A percentile compares a stretch with the other conserved stretches of the same genome.
phyloP scores from a whole-genome alignment of 768 basidiomycete species.

The Suillus subaureus region DNA sequence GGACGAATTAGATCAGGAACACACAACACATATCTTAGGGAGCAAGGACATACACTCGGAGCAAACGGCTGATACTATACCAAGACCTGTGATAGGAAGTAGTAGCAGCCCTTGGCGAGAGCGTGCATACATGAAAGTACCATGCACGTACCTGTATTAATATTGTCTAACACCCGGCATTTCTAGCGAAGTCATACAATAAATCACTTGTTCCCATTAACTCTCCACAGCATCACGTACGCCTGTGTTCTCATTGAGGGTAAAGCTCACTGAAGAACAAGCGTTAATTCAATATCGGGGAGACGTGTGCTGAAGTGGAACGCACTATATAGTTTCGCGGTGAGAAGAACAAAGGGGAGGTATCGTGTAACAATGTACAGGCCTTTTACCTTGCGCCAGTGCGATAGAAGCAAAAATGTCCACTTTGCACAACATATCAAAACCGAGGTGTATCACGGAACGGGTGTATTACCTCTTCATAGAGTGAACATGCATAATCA shows the following conservation, averaged over 20 bases:
- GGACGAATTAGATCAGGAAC: not conserved
- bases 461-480: not conserved
- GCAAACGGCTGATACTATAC: not conserved
- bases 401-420: not conserved
- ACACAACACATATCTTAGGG: not conserved
- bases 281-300: not conserved
- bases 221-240: not conserved
- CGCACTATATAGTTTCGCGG: not conserved
- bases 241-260: not conserved
- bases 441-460: not conserved
- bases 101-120: not conserved
- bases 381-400: not conserved
- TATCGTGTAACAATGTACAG: not conserved
- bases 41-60: not conserved
- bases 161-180: not conserved
- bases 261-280: not conserved
- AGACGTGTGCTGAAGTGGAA: not conserved
- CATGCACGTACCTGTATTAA: not conserved
- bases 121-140: not conserved
- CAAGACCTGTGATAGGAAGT: not conserved
- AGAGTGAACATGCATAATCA: not conserved
- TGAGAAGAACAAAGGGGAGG: not conserved
- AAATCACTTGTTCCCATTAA: not conserved
- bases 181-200: not conserved
- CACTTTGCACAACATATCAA: not conserved